Percentiles rank a stretch among this genome's conserved stretches.
phyloP scores from a whole-genome alignment of 306 rosid species.

The Mucuna pruriens region DNA sequence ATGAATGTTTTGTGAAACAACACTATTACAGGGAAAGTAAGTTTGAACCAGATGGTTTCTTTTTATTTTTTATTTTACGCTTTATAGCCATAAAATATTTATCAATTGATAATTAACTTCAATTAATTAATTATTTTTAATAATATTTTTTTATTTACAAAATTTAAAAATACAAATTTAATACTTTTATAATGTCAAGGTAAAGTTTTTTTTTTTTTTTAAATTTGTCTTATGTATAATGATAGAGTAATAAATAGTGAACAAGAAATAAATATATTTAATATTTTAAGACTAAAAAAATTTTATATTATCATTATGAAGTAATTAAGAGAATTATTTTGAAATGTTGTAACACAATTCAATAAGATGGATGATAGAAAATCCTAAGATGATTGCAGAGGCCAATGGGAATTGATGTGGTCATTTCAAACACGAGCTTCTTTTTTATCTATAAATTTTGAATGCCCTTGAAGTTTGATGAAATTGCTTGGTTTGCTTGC shows the following conservation, averaged over 20 bases:
- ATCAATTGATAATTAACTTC: too few relatives aligned
- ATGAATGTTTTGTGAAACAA: not conserved
- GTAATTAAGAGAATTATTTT: not conserved
- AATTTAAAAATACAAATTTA: too few relatives aligned
- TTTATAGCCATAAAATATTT: too few relatives aligned
- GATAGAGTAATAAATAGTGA: not conserved
- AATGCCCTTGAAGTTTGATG: slow-evolving; percentile 17
- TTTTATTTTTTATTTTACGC: too few relatives aligned
- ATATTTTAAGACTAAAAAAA: not conserved
- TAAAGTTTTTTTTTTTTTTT: too few relatives aligned
- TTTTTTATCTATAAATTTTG: not conserved
- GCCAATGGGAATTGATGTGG: not conserved
- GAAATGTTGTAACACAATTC: not conserved
- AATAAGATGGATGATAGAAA: not conserved
- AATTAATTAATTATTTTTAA: too few relatives aligned
- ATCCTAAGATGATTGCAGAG: not conserved
- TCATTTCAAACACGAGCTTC: not conserved
- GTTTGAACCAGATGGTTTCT: not conserved
- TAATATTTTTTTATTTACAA: too few relatives aligned
- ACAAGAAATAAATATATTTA: not conserved
- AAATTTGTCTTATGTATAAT: not conserved
- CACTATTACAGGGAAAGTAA: not conserved
- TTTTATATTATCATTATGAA: not conserved
- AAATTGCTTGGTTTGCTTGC: slow-evolving; percentile 14
- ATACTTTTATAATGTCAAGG: too few relatives aligned